These are phyloP conservation scores for Globisporangium nagaii DNA, from an alignment of 352 stramenopile genomes.

Conservation along the genomic window DNA sequence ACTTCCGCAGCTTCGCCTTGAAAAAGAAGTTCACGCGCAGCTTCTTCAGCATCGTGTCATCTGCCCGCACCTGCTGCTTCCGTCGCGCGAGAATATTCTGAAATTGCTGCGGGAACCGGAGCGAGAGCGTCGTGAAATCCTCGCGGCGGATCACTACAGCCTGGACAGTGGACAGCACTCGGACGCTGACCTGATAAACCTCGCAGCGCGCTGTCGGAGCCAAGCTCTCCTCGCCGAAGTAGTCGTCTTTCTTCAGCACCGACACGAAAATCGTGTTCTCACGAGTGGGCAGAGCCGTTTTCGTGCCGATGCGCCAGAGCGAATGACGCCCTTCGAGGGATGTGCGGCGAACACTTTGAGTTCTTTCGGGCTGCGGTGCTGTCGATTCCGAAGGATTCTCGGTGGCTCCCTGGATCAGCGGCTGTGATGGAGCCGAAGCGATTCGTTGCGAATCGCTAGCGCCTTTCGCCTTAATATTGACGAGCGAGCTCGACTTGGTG, in stretches of 20 bases:
- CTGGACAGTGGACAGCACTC: conserved; percentile 44
- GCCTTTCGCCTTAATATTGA: not conserved
- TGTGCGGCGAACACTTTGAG: not conserved
- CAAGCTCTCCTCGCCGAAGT: conserved; percentile 62
- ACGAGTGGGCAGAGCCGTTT: not conserved
- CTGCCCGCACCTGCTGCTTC: conserved; percentile 7
- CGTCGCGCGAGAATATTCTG: conserved; percentile 14
- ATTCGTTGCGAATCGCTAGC: not conserved
- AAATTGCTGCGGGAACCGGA: conserved; percentile 38
- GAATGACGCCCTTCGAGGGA: not conserved
- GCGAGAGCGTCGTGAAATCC: conserved; percentile 35
- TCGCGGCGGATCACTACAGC: conserved; percentile 35
- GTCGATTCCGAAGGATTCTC: not conserved
- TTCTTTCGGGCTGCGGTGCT: not conserved
- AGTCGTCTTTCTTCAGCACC: conserved; percentile 48
- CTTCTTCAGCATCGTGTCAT: conserved; percentile 17
- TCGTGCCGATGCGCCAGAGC: conserved; percentile 4
- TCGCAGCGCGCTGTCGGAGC: conserved; percentile 13
- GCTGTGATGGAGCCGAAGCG: too few species aligned
- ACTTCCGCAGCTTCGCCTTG: conserved; percentile 40
- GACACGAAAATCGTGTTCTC: conserved; percentile 33
- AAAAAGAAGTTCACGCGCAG: conserved; percentile 43
- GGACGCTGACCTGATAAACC: conserved; percentile 52
- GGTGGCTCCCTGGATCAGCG: not conserved
- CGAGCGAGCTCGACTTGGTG: not conserved